phyloP scores from a whole-genome alignment of 768 basidiomycete species.

The Lentinula raphanica region DNA sequence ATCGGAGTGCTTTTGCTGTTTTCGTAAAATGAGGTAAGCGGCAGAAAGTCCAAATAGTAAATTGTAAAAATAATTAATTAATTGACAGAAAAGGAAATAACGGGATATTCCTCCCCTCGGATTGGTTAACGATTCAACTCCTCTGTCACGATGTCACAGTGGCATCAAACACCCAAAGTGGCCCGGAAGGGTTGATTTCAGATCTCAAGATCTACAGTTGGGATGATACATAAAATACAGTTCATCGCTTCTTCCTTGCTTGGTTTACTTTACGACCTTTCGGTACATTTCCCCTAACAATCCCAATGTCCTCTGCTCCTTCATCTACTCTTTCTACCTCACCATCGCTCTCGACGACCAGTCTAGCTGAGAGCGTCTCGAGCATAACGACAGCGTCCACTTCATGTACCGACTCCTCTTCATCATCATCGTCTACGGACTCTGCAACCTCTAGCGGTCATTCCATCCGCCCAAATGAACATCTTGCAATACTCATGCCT shows the following conservation, averaged over 20 bases:
- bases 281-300: background rate
- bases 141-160: background rate
- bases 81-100: background rate
- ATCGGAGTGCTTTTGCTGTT: background rate
- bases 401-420: background rate
- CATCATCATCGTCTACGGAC: background rate
- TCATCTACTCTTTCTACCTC: background rate
- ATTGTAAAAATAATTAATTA: background rate
- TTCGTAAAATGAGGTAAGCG: background rate
- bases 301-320: background rate
- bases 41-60: background rate
- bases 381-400: background rate
- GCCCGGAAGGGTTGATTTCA: background rate
- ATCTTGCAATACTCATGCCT: constrained; percentile 71
- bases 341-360: background rate
- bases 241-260: background rate
- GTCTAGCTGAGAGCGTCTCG: background rate
- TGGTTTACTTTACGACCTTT: background rate
- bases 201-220: background rate
- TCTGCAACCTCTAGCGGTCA: background rate
- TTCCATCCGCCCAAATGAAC: constrained; percentile 50
- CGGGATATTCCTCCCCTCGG: background rate
- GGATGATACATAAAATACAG: background rate
- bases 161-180: background rate
- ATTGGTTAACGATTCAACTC: background rate